phyloP scores from a whole-genome alignment of 2,329 filamentous ascomycete genomes.

The Domatiomyces catenatus region DNA sequence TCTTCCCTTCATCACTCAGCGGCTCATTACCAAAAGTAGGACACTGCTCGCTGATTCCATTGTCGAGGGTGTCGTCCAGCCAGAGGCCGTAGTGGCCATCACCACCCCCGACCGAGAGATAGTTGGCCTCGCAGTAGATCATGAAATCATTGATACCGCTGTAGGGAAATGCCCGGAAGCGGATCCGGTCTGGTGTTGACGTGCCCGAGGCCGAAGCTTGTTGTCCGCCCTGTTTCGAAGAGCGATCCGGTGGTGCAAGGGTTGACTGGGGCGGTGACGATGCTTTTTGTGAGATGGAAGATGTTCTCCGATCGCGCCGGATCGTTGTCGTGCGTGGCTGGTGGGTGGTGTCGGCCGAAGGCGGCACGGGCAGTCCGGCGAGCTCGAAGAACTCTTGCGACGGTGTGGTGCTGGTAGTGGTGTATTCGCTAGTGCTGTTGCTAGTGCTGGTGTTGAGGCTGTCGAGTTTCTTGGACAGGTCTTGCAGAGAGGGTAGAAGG shows the following conservation, averaged over 20 bases:
- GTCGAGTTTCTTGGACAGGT: constrained; percentile 14
- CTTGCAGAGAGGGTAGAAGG: constrained; percentile 40
- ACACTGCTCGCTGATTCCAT: constrained; percentile 68
- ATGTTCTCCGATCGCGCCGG: constrained; percentile 25
- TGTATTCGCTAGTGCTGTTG: background rate
- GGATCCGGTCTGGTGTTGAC: constrained; percentile 56
- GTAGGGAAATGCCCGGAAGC: constrained; percentile 96
- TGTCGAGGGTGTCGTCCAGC: constrained; percentile 73
- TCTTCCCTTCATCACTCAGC: constrained; percentile 78
- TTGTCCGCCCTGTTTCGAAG: background rate
- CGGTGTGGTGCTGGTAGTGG: background rate
- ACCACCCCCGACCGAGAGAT: constrained; percentile 71
- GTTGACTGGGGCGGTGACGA: constrained; percentile 14
- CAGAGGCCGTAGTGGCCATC: constrained; percentile 88
- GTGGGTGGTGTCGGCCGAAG: constrained; percentile 50
- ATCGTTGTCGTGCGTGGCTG: constrained; percentile 46
- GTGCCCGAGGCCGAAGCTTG: constrained; percentile 23
- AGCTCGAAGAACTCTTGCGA: constrained; percentile 32
- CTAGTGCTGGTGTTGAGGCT: constrained; percentile 6
- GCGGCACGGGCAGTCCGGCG: constrained; percentile 51
- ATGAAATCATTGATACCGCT: constrained; percentile 93
- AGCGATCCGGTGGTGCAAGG: background rate
- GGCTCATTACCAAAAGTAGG: constrained; percentile 92
- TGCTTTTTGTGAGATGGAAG: constrained; percentile 18
- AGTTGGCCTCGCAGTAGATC: constrained; percentile 78